Evolutionary conservation across 2,329 filamentous ascomycete species (phyloP).

Genomic region (Westerdykella aurantiaca): DNA sequence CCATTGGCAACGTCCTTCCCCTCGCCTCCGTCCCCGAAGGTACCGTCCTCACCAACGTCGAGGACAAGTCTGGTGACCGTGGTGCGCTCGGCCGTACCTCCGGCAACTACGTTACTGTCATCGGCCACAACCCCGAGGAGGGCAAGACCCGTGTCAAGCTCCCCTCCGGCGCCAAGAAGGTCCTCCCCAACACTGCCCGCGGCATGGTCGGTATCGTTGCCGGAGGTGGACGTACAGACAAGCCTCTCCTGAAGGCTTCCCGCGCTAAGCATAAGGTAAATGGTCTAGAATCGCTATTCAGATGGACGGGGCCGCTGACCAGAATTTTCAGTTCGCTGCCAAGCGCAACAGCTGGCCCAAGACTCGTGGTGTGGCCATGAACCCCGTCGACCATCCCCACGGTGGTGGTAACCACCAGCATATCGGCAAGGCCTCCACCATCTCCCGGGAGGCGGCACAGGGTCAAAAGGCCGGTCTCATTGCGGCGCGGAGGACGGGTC

Average conservation of each 20-base stretch:
- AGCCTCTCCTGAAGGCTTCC: slow-evolving; percentile 98
- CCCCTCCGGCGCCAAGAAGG: slow-evolving; percentile 98
- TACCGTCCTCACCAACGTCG: slow-evolving; percentile 98
- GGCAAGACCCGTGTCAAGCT: slow-evolving; percentile 99
- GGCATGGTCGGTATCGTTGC: slow-evolving; percentile 99
- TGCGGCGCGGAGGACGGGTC: slow-evolving; percentile 98
- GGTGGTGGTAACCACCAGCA: slow-evolving; percentile 97
- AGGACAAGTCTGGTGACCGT: slow-evolving; percentile 98
- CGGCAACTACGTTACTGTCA: slow-evolving; percentile 91
- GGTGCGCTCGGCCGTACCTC: slow-evolving; percentile 94
- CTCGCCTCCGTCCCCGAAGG: slow-evolving; percentile 93
- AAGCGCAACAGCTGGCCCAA: slow-evolving; percentile 99
- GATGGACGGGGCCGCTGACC: neutral
- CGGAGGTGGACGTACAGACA: slow-evolving; percentile 98
- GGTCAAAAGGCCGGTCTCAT: slow-evolving; percentile 99
- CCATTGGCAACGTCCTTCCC: slow-evolving; percentile 95
- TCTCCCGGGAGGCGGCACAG: slow-evolving; percentile 93
- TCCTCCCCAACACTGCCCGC: slow-evolving; percentile 83
- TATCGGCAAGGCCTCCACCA: slow-evolving; percentile 99
- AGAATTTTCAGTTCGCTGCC: slow-evolving; percentile 67
- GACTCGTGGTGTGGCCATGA: slow-evolving; percentile 99
- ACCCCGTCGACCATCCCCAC: slow-evolving; percentile 90
- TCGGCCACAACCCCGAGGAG: slow-evolving; percentile 53
- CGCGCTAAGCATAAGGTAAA: slow-evolving; percentile 88
- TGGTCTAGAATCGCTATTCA: neutral